Percentiles rank a stretch among this genome's conserved stretches.
These are phyloP conservation scores for Penicillium pulvis DNA, from an alignment of 495 filamentous ascomycete species.

Conservation along the genomic window DNA sequence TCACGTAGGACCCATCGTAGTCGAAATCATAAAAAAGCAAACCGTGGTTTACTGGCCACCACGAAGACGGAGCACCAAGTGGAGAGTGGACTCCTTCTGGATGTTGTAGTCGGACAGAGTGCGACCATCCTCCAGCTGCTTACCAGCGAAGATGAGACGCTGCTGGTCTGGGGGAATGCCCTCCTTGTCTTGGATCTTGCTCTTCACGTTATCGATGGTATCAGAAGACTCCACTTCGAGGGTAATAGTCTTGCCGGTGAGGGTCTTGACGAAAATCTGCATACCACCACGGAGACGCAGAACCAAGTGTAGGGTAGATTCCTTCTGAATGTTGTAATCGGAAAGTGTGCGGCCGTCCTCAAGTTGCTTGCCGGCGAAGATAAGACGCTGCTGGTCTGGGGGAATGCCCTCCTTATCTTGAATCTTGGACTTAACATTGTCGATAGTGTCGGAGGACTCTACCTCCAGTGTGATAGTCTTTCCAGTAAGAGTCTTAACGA, in stretches of 20 bases:
- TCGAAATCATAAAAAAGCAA: constrained; percentile 19
- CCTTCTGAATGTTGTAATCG: constrained; percentile 99
- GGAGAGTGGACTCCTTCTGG: constrained; percentile 88
- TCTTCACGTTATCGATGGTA: constrained; percentile 92
- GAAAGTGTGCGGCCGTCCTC: constrained; percentile 90
- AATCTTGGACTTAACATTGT: constrained; percentile 98
- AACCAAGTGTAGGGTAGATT: constrained; percentile 95
- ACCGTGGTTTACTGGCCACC: constrained; percentile 65
- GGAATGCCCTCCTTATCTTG: constrained; percentile 98
- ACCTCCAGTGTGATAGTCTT: constrained; percentile 75
- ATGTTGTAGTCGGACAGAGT: constrained; percentile 91
- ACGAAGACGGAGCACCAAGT: constrained; percentile 85
- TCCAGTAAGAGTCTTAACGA: constrained; percentile 72
- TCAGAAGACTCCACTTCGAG: constrained; percentile 87
- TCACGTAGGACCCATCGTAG: constrained; percentile 35
- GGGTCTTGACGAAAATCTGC: constrained; percentile 94
- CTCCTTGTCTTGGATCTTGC: constrained; percentile 92
- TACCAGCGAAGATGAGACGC: constrained; percentile 87
- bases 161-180: constrained; percentile 89
- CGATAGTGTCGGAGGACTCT: constrained; percentile 87
- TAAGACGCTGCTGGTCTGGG: constrained; percentile 90
- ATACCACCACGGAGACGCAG: constrained; percentile 97
- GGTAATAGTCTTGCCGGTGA: constrained; percentile 92
- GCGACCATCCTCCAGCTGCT: constrained; percentile 85
- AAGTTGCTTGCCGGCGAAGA: constrained; percentile 96